Base-by-base conservation (phyloP, 805 yeast genomes). In the Pichia rugopelliculosa region DNA sequence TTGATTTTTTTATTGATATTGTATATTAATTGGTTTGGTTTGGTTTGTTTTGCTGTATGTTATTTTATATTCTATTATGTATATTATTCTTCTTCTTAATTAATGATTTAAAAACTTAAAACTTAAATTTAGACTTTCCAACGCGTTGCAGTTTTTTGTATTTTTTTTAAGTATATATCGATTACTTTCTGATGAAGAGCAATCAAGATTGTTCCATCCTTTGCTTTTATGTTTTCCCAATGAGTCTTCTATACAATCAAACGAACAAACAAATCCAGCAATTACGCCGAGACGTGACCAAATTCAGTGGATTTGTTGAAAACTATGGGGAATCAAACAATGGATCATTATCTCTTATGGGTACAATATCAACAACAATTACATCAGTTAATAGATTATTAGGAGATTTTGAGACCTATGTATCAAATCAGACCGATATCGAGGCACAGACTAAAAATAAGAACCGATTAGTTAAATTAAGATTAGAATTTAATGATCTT, bases 231-330 rank as follows among this genome's bases (percentile, higher is more conserved):
- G 2, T 15, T 4, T 18, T 9, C 8, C 5, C 21, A 17, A 48
- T 48, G 98, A 90, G 89, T 67, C 82, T 96, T 24, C 72, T 90
- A 45, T 88, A 84, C 68, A 91, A 87, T 67, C 95, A 87, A 64
- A 96, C 96, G 9, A 73, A 85, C 46, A 88, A 87, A 64, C 96
- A 90, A 65, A 79, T 88, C 26, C 87, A 79, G 57, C 73, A 81
- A 24, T 68, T 91, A 45, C 76, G 80, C 49, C 76, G 77, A 51
- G 96, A 89, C 56, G 66, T 91, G 42, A 71, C 75, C 18, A 66
- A 70, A 45, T 82, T 91, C 54, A 90, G 83, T 58, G 68, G 73
- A 41, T 79, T 83, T 51, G 73, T 87, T 1, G 36, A 40, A 24
- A 21, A 17, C 1, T 13, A 15, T 17, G 26, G 20, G 3, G 12